Conservation (phyloP, 306 rosid genomes). For the Arachis stenosperma region DNA sequence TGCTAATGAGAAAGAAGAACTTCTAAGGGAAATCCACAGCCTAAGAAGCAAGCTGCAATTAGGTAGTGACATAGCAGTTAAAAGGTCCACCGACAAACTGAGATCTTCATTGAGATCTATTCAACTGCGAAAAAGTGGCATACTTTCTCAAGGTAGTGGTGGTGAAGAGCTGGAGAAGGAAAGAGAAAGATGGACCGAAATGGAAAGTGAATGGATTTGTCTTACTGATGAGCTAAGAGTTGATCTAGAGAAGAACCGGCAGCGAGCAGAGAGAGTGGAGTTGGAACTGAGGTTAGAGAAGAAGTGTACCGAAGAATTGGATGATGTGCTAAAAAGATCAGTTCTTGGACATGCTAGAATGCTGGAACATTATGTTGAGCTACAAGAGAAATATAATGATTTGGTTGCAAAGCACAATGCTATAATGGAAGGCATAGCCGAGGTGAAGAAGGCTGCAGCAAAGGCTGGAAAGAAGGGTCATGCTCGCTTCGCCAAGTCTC, state of each 20-base stretch:
- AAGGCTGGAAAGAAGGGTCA: conserved; percentile 83
- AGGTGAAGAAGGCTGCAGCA: conserved; percentile 85
- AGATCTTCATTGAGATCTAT: conserved; percentile 86
- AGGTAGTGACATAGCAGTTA: conserved; percentile 51
- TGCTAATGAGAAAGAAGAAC: conserved; percentile 81
- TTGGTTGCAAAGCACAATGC: conserved; percentile 78
- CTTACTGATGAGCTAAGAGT: conserved; percentile 89
- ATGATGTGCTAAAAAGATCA: conserved; percentile 78
- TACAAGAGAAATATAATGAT: conserved; percentile 86
- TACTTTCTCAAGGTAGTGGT: conserved; percentile 42
- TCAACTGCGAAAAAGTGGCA: conserved; percentile 64
- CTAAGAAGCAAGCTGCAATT: conserved; percentile 71
- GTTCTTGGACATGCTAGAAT: conserved; percentile 91
- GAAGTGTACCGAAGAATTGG: conserved; percentile 80
- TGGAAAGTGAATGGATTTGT: conserved; percentile 98
- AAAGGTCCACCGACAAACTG: conserved; percentile 73
- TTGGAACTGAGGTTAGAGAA: conserved; percentile 72
- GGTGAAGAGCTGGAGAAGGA: conserved; percentile 78
- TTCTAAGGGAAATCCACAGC: conserved; percentile 80
- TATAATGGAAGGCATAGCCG: conserved; percentile 88
- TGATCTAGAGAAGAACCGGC: conserved; percentile 73
- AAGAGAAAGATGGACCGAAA: conserved; percentile 91
- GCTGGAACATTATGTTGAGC: conserved; percentile 89
- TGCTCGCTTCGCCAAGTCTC: conserved; percentile 83
- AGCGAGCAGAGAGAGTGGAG: conserved; percentile 72